Conservation (phyloP, 1,284 basidiomycete species). For the Ceratobasidium sp. region DNA sequence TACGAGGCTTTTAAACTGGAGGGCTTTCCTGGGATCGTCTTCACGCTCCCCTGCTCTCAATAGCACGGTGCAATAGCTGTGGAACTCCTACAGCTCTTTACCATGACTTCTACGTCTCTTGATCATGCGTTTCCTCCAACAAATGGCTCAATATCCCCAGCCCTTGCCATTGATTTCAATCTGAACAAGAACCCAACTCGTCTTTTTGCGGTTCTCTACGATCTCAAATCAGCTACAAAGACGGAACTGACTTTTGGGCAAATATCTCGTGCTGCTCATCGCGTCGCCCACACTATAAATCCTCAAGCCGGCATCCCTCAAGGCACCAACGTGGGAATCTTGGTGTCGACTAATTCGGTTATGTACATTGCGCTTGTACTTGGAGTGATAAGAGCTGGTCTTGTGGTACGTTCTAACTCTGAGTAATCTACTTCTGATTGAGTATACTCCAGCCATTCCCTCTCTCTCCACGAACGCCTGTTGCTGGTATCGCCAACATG, state of each 20-base stretch:
- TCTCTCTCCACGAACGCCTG: slow-evolving; percentile 9
- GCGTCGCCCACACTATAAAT: background rate
- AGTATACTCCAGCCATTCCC: slow-evolving; percentile 3
- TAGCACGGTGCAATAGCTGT: too few relatives aligned
- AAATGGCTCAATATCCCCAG: background rate
- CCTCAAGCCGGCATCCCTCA: background rate
- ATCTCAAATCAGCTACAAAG: background rate
- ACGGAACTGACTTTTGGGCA: background rate
- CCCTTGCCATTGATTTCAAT: slow-evolving; percentile 6
- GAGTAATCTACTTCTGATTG: background rate
- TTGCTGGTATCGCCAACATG: slow-evolving; percentile 7
- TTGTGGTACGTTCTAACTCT: background rate
- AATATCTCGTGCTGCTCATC: slow-evolving; percentile 11
- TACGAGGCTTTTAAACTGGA: too few relatives aligned
- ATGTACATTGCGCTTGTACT: slow-evolving; percentile 1
- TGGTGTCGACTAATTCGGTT: slow-evolving; percentile 5
- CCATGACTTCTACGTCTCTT: background rate
- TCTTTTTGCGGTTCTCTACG: slow-evolving; percentile 13
- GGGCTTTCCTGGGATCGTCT: too few relatives aligned
- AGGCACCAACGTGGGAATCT: slow-evolving; percentile 8
- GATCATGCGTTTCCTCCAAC: background rate
- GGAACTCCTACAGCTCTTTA: too few relatives aligned
- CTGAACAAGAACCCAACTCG: background rate
- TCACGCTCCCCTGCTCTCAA: too few relatives aligned
- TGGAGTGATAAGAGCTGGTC: slow-evolving; percentile 11